A percentile compares a stretch with the other conserved stretches of the same genome.
phyloP scores from a whole-genome alignment of 495 filamentous ascomycete genomes.

The Pseudotulostoma volvatum region DNA sequence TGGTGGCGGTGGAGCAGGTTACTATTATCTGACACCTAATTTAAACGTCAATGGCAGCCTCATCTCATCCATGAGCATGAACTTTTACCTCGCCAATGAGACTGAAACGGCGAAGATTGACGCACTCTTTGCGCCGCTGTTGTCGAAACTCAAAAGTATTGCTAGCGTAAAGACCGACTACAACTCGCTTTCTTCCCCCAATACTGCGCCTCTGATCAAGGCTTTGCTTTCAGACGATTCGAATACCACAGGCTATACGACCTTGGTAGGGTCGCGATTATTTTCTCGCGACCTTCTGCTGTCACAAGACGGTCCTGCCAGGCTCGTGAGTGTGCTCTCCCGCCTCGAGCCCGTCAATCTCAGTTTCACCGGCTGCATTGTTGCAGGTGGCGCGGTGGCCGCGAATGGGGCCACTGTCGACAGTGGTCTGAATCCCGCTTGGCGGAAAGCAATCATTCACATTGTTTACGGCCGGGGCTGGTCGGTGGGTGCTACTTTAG shows the following conservation, averaged over 20 bases:
- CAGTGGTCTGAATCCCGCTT: constrained; percentile 23
- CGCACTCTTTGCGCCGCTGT: constrained; percentile 8
- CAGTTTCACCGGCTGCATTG: constrained; percentile 11
- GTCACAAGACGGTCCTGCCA: constrained; percentile 10
- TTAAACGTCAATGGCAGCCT: constrained; percentile 6
- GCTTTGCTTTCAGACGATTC: constrained; percentile 6
- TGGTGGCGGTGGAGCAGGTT: constrained; percentile 20
- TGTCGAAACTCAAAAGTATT: constrained; percentile 6
- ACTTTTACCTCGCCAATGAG: constrained; percentile 14
- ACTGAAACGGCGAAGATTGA: constrained; percentile 8
- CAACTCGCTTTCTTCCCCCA: constrained; percentile 7
- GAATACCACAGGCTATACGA: constrained; percentile 11
- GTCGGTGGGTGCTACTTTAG: constrained; percentile 9
- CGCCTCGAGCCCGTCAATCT: constrained; percentile 4
- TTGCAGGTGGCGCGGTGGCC: constrained; percentile 19
- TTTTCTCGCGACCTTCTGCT: constrained; percentile 17
- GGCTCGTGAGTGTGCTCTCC: constrained; percentile 12
- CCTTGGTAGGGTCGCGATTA: constrained; percentile 13
- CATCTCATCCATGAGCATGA: constrained; percentile 7
- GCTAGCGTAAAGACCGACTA: constrained; percentile 8
- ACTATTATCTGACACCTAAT: constrained; percentile 18
- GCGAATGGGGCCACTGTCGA: constrained; percentile 13
- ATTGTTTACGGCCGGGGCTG: constrained; percentile 9
- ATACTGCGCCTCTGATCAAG: constrained; percentile 8
- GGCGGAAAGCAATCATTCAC: constrained; percentile 19